Conservation (phyloP, 331 rosid genomes). For the Arachis monticola region DNA sequence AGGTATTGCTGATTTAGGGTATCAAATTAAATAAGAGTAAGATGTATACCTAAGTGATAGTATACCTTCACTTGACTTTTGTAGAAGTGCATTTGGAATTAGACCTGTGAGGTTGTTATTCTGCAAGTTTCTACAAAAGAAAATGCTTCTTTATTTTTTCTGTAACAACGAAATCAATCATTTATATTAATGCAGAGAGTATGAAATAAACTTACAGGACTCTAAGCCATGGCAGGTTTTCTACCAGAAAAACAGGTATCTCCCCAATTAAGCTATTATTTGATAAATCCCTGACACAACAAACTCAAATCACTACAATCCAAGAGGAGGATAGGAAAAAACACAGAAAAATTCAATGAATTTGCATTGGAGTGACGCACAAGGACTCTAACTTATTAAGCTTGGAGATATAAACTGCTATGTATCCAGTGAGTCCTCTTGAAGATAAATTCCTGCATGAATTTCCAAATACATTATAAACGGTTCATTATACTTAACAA, state of each 20-base stretch:
- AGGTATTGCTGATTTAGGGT: background rate
- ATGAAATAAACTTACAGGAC: constrained; percentile 53
- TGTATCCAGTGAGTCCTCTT: constrained; percentile 53
- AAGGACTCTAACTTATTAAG: constrained; percentile 47
- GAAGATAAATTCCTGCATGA: constrained; percentile 57
- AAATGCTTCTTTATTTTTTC: background rate
- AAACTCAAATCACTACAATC: constrained; percentile 4
- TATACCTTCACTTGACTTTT: constrained; percentile 44
- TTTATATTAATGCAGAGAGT: background rate
- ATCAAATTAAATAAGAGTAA: background rate
- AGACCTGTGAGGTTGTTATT: constrained; percentile 57
- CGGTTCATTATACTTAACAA: background rate
- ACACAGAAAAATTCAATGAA: background rate
- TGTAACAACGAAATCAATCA: background rate
- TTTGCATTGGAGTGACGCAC: constrained; percentile 40
- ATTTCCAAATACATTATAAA: constrained; percentile 23
- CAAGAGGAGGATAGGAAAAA: background rate
- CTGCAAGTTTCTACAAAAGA: constrained; percentile 54
- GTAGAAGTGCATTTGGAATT: constrained; percentile 49
- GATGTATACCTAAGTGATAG: constrained; percentile 40
- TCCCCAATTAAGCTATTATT: constrained; percentile 55
- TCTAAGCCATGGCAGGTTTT: constrained; percentile 36
- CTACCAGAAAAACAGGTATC: constrained; percentile 53
- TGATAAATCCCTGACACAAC: constrained; percentile 61
- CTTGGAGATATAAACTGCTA: constrained; percentile 37